Percentiles rank a stretch among this genome's conserved stretches.
phyloP scores from a whole-genome alignment of 164 flowering plant genomes.

The Chimonanthus salicifolius region DNA sequence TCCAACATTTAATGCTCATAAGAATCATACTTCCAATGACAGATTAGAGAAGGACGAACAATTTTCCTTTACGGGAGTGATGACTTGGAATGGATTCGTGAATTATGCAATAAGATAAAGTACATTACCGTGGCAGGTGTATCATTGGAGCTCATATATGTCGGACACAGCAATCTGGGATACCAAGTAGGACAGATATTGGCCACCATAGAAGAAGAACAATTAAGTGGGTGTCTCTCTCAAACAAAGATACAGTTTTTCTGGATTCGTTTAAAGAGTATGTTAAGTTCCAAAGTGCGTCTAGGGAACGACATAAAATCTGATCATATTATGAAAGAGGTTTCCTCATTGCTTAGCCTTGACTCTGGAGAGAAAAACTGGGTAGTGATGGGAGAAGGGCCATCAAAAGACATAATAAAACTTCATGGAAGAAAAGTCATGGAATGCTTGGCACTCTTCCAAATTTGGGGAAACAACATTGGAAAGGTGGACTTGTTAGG shows the following conservation, averaged over 20 bases:
- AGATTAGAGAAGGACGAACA: conserved; percentile 59
- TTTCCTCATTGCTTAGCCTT: conserved; percentile 33
- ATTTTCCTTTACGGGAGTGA: conserved; percentile 66
- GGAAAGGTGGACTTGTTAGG: conserved; percentile 33
- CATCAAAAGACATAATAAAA: conserved; percentile 26
- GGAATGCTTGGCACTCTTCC: conserved; percentile 29
- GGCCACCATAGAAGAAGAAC: conserved; percentile 28
- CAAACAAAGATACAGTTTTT: conserved; percentile 35
- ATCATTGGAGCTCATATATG: conserved; percentile 42
- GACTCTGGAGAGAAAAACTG: conserved; percentile 13
- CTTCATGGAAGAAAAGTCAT: conserved; percentile 31
- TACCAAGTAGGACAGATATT: conserved; percentile 26
- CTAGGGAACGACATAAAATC: conserved; percentile 9
- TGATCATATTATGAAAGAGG: conserved; percentile 38
- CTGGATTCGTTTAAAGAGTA: conserved; percentile 63
- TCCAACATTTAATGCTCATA: neutral
- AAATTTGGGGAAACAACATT: conserved; percentile 36
- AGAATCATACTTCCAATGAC: conserved; percentile 12
- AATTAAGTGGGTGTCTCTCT: conserved; percentile 19
- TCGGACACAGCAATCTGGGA: conserved; percentile 14
- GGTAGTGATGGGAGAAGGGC: conserved; percentile 37
- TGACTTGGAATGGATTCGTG: conserved; percentile 55
- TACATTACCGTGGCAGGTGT: conserved; percentile 29
- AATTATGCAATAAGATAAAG: conserved; percentile 33
- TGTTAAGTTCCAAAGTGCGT: conserved; percentile 40